Evolutionary conservation across 371 early-diverging fungal species (phyloP).

Genomic region (Mucor indicus): DNA sequence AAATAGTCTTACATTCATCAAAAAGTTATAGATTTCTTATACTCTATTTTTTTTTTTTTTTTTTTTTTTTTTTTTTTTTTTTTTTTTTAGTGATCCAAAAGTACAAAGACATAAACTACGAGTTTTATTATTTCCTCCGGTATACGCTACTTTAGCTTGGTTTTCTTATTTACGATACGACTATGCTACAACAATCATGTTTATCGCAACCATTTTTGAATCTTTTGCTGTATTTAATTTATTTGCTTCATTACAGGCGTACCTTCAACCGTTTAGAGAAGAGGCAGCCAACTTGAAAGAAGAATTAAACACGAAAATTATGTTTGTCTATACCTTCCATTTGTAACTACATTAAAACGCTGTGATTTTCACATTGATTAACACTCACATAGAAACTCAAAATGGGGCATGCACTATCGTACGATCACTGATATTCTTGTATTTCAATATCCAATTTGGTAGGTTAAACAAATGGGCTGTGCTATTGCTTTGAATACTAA

Average conservation of each 20-base stretch:
- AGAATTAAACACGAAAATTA: conserved; percentile 27
- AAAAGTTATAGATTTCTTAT: too few relatives aligned
- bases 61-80: too few relatives aligned
- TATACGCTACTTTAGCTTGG: conserved; percentile 44
- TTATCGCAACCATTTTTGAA: conserved; percentile 47
- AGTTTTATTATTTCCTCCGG: conserved; percentile 43
- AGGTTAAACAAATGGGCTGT: too few relatives aligned
- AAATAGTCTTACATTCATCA: too few relatives aligned
- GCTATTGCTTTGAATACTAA: too few relatives aligned
- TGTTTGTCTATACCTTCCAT: conserved; percentile 28
- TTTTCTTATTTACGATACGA: conserved; percentile 42
- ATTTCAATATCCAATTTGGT: conserved; percentile 49
- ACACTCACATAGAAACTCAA: conserved; percentile 49
- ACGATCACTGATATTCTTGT: conserved; percentile 41
- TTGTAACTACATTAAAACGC: too few relatives aligned
- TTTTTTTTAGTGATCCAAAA: conserved; percentile 40
- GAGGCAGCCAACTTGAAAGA: conserved; percentile 30
- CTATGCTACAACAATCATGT: conserved; percentile 46
- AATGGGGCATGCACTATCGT: conserved; percentile 48
- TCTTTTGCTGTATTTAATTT: conserved; percentile 49
- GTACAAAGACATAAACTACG: conserved; percentile 48
- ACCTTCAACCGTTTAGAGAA: conserved; percentile 40
- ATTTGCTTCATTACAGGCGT: conserved; percentile 37
- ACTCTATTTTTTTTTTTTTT: too few relatives aligned
- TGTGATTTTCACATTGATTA: too few relatives aligned